A percentile compares a stretch with the other conserved stretches of the same genome.
These are phyloP conservation scores for Ichthyophthirius multifiliis DNA, from an alignment of 169 alveolate genomes.

Conservation along the genomic window DNA sequence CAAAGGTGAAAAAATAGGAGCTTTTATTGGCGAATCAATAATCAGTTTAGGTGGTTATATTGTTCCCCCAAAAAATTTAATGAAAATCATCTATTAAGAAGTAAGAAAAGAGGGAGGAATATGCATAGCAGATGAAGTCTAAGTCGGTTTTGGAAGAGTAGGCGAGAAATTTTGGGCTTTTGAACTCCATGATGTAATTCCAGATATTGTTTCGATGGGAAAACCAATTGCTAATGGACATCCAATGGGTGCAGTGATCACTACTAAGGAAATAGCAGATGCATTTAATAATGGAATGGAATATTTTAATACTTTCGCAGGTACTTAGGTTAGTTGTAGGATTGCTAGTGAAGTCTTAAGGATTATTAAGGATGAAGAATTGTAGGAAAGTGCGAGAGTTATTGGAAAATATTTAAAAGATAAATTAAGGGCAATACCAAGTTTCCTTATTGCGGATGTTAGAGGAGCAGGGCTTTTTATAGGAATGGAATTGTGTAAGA, in stretches of 20 bases:
- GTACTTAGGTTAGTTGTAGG: conserved; percentile 37
- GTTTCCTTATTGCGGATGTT: too few relatives aligned
- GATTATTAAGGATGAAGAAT: conserved; percentile 13
- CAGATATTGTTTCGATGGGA: conserved; percentile 48
- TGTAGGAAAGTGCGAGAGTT: conserved; percentile 12
- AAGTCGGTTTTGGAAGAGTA: conserved; percentile 46
- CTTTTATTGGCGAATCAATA: too few relatives aligned
- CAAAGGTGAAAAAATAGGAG: too few relatives aligned
- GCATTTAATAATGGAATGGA: conserved; percentile 33
- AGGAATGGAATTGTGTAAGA: too few relatives aligned
- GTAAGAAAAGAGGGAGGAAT: conserved; percentile 52
- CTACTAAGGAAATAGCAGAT: conserved; percentile 26
- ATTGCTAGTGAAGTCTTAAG: conserved; percentile 26
- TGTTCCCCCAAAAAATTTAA: too few relatives aligned
- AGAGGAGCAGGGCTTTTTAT: too few relatives aligned
- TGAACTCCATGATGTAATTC: conserved; percentile 40
- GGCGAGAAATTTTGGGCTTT: conserved; percentile 55
- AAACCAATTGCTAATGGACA: conserved; percentile 55
- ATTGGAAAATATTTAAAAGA: conserved; percentile 36
- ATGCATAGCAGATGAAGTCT: conserved; percentile 57
- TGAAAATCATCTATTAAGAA: conserved; percentile 24
- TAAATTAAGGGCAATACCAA: too few relatives aligned
- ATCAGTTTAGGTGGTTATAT: too few relatives aligned
- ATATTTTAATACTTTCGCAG: conserved; percentile 51
- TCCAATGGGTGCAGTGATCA: conserved; percentile 49